A percentile compares a stretch with the other conserved stretches of the same genome.
phyloP scores from a whole-genome alignment of 139 green algal genomes.

The Limnomonas spitsbergensis region DNA sequence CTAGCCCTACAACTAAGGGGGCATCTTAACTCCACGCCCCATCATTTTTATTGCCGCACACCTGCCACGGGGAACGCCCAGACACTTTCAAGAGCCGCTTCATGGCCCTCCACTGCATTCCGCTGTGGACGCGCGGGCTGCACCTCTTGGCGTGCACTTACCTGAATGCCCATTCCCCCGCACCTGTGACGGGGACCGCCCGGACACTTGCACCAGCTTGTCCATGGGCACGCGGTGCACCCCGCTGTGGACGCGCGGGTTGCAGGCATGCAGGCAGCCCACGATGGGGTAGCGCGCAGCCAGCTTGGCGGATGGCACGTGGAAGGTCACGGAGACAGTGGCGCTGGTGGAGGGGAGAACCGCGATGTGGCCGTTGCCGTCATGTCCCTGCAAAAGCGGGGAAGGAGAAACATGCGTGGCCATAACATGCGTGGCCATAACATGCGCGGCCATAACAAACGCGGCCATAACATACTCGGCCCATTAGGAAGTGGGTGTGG shows the following conservation, averaged over 20 bases:
- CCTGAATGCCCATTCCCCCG: too few species aligned
- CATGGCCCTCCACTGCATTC: slow-evolving; percentile 39
- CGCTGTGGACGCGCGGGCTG: slow-evolving; percentile 28
- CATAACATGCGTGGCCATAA: too few species aligned
- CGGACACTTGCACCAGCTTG: slow-evolving; percentile 30
- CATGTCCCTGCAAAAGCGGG: slow-evolving; percentile 21
- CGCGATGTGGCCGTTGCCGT: slow-evolving; percentile 26
- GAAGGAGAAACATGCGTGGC: too few species aligned
- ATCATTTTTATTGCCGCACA: too few species aligned
- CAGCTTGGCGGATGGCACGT: slow-evolving; percentile 30
- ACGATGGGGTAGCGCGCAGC: slow-evolving; percentile 27
- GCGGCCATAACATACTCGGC: too few species aligned
- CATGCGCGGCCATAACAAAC: too few species aligned
- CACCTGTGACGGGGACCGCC: slow-evolving; percentile 36
- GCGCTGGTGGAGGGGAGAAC: slow-evolving; percentile 39
- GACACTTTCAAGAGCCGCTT: slow-evolving; percentile 31
- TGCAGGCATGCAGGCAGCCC: slow-evolving; percentile 7
- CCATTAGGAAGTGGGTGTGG: too few species aligned
- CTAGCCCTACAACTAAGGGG: too few species aligned
- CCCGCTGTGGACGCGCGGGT: slow-evolving; percentile 29
- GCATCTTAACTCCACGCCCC: too few species aligned
- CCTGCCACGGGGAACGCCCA: slow-evolving; percentile 29
- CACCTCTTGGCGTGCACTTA: too few species aligned
- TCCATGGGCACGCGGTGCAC: slow-evolving; percentile 39
- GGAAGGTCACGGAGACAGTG: slow-evolving; percentile 45